Evolutionary conservation across 306 rosid genomes (phyloP).

Genomic region (Betula pendula): DNA sequence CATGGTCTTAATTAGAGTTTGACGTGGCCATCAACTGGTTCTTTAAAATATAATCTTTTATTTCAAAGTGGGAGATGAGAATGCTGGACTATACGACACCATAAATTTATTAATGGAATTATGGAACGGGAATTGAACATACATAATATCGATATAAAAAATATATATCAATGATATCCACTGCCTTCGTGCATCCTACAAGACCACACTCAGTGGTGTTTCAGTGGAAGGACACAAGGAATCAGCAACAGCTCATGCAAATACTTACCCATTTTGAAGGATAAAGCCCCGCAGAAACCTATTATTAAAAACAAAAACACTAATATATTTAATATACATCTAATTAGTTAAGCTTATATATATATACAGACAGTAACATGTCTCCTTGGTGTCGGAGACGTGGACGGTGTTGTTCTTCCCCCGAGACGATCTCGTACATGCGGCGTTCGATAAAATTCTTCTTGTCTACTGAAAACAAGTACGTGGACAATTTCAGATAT

Average conservation of each 20-base stretch:
- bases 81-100: not conserved
- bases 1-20: no score
- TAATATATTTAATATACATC: no score
- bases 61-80: not conserved
- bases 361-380: no score
- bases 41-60: no score
- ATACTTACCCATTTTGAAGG: conserved; percentile 27
- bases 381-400: not conserved
- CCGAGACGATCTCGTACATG: not conserved
- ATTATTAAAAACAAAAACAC: not conserved
- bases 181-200: conserved; percentile 1
- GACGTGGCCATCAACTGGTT: no score
- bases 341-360: no score
- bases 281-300: conserved; percentile 6
- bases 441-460: no score
- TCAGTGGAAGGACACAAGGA: conserved; percentile 48
- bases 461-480: not conserved
- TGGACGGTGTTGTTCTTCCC: not conserved
- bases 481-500: no score
- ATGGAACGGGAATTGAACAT: not conserved
- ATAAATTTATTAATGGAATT: no score
- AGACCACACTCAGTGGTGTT: no score
- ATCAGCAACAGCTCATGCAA: conserved; percentile 48
- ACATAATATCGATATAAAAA: not conserved
- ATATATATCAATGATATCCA: not conserved